Conservation (phyloP, 2,329 filamentous ascomycete genomes). For the Drechslerella dactyloides region DNA sequence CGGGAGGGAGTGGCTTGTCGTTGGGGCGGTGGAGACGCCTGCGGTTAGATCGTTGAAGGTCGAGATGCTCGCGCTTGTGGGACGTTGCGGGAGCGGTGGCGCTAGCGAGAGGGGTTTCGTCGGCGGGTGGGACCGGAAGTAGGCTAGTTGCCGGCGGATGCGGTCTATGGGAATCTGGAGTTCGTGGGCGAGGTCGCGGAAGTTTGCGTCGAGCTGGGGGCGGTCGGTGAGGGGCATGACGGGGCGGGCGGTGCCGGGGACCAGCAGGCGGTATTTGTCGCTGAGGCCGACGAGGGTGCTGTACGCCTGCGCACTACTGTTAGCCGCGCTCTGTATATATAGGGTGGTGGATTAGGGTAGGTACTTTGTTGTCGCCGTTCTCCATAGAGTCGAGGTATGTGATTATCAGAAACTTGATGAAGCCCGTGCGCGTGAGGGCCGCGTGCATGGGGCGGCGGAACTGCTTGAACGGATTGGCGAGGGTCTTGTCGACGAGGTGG, state of each 20-base stretch:
- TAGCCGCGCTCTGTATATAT: not conserved
- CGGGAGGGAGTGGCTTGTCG: not conserved
- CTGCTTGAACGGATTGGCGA: constrained; percentile 34
- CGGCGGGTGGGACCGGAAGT: constrained; percentile 5
- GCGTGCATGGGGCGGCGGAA: constrained; percentile 23
- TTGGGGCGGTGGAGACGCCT: not conserved
- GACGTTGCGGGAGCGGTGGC: constrained; percentile 5
- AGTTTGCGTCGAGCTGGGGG: constrained; percentile 32
- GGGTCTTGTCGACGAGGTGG: constrained; percentile 7
- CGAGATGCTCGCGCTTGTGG: not conserved
- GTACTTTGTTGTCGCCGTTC: constrained; percentile 19
- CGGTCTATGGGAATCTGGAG: constrained; percentile 40
- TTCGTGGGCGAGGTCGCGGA: constrained; percentile 27
- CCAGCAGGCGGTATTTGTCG: constrained; percentile 28
- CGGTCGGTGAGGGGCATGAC: constrained; percentile 42
- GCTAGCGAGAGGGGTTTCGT: not conserved
- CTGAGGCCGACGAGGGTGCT: constrained; percentile 24
- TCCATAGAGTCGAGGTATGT: constrained; percentile 24
- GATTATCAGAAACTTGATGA: constrained; percentile 43
- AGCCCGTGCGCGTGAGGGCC: constrained; percentile 24
- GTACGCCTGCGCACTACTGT: constrained; percentile 19
- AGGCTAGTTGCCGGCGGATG: constrained; percentile 17
- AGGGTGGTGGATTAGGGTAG: not conserved
- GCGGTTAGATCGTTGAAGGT: not conserved
- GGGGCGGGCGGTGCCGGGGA: constrained; percentile 34